phyloP scores from a whole-genome alignment of 495 filamentous ascomycete species.

The Pyrenula massariospora region DNA sequence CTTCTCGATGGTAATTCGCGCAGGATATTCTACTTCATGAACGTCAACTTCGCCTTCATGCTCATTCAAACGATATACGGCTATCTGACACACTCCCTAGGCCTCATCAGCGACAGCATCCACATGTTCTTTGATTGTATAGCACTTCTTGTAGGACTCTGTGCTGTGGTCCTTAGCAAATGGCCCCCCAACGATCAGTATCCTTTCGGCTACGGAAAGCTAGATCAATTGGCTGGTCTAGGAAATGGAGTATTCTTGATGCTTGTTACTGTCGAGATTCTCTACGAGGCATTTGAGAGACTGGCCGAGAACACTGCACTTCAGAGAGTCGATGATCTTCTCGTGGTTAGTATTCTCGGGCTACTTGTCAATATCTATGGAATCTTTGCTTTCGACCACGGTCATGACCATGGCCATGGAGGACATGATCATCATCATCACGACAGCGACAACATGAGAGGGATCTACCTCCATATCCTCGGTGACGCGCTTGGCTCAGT shows the following conservation, averaged over 20 bases:
- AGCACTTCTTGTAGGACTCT: conserved; percentile 80
- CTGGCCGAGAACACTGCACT: conserved; percentile 71
- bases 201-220: conserved; percentile 93
- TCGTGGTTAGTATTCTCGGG: conserved; percentile 76
- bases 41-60: conserved; percentile 94
- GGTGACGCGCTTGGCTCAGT: conserved; percentile 92
- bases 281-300: conserved; percentile 86
- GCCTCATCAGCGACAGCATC: conserved; percentile 90
- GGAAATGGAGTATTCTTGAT: conserved; percentile 95
- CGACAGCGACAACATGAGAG: conserved; percentile 96
- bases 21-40: conserved; percentile 95
- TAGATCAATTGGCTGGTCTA: conserved; percentile 92
- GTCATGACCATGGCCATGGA: conserved; percentile 47
- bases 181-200: conserved; percentile 84
- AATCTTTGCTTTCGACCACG: conserved; percentile 73
- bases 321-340: conserved; percentile 71
- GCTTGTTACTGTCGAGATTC: conserved; percentile 94
- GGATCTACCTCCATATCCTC: conserved; percentile 94
- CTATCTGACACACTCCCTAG: conserved; percentile 81
- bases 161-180: conserved; percentile 94
- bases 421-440: conserved; percentile 57
- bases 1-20: conserved; percentile 86
- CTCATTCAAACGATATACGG: conserved; percentile 88
- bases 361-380: conserved; percentile 85
- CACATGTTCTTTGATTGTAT: conserved; percentile 99